Base-by-base conservation (phyloP, 495 filamentous ascomycete species). In the Sordaria brevicollis region DNA sequence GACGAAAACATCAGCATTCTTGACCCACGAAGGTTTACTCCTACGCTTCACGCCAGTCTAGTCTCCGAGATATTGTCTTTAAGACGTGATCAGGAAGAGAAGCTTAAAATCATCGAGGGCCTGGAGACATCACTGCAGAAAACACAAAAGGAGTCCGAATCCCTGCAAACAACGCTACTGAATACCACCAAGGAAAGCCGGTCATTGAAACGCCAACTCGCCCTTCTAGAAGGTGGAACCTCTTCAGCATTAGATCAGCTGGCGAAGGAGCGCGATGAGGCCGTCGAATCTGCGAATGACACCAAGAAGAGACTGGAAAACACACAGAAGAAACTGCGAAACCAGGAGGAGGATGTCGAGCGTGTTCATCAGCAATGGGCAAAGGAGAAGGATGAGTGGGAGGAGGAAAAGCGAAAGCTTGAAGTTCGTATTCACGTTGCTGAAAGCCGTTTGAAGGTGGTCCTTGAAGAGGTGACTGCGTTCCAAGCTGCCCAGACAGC, bases 31-130 rank as follows among this genome's bases (percentile, higher is more conserved):
- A 86, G 94, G 21, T 97, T 99, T 74, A 98, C 95, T 5, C 95
- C 95, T 4, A 97, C 93, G 2, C 85, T 98, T 21, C 96, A 97
- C 81, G 95, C 95, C 15, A 97, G 91, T 62, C 85, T 99, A 8
- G 94, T 99, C 6, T 93, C 94, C 0, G 94, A 99, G 78, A 99
- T 99, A 71, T 86, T 98, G 31, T 87, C 89, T 2, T 79, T 99
- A 57, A 88, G 93, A 4, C 85, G 95, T 57, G 96, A 98, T 70
- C 86, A 97, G 67, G 95, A 98, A 76, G 90, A 88, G 49, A 97
- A 96, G 78, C 84, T 89, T 21, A 91, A 89, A 71, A 84, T 91
- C 35, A 93, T 99, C 49, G 92, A 96, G 77, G 85, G 85, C 36
- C 82, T 99, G 36, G 96, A 99, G 81, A 81, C 85, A 8, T 90